Evolutionary conservation across 768 basidiomycete species (phyloP).

Genomic region (Mycena haematopus): DNA sequence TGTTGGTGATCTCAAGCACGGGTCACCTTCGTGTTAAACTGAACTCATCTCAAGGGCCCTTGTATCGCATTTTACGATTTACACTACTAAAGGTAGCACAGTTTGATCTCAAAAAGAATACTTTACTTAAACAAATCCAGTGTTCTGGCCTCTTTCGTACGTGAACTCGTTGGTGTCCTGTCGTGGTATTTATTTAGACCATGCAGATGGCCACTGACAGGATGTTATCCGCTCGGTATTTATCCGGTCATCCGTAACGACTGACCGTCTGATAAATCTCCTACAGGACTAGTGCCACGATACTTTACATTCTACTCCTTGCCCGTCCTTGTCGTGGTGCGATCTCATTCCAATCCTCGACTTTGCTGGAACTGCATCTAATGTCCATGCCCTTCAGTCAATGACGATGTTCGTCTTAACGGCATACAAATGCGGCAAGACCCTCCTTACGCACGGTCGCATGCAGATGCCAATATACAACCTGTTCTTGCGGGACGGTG

Average conservation of each 20-base stretch:
- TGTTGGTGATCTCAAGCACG: conserved; percentile 2
- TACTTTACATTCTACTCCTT: conserved; percentile 29
- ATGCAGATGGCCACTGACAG: conserved; percentile 13
- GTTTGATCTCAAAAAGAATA: neutral
- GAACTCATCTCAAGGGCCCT: conserved; percentile 5
- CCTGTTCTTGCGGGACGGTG: conserved; percentile 25
- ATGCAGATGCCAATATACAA: conserved; percentile 24
- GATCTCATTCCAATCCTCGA: neutral
- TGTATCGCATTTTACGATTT: conserved; percentile 25
- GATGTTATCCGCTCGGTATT: conserved; percentile 20
- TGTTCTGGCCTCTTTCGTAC: conserved; percentile 18
- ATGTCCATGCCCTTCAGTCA: neutral
- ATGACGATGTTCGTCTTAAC: conserved; percentile 24
- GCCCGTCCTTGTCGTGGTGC: conserved; percentile 25
- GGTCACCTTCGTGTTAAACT: neutral
- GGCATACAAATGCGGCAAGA: conserved; percentile 26
- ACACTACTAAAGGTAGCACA: conserved; percentile 3
- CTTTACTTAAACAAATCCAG: conserved; percentile 2
- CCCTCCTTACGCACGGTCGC: conserved; percentile 21
- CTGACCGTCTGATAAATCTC: neutral
- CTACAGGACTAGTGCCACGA: conserved; percentile 18
- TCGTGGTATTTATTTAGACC: neutral
- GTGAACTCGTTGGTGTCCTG: neutral
- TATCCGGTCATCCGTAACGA: neutral
- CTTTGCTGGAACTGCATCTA: neutral